Base-by-base conservation (phyloP, 257 asterid species). In the Linaria vulgaris region DNA sequence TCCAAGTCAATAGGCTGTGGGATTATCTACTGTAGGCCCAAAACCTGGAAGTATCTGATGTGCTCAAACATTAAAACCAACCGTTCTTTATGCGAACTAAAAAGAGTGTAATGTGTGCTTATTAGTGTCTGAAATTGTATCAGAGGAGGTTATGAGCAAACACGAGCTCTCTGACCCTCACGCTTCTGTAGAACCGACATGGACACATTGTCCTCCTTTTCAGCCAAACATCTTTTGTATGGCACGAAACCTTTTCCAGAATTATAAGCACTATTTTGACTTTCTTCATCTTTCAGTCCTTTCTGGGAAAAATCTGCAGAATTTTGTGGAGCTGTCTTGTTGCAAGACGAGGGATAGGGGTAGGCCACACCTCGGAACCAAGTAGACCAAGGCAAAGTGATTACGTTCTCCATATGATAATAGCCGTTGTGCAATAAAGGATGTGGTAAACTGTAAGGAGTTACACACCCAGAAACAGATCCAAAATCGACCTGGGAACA, bases 171-270 rank as follows among this genome's bases (percentile, higher is more conserved):
- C 48, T 57, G 94, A 38, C 85, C 72, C 74, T 72, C 80, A 34
- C 75, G 63, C 43, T 77, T 80, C 65, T 84, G 83, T 59, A 82
- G 44, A 23, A 71, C 76, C 27, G 76, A 74, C 12, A 74, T 54
- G 16, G 84, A 72, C n/a, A 82, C 69, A 21, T 80, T 62, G 17
- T 66, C 77, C 13, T 85, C 85, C 67, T 86, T 76, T 79, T 82
- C 84, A 1, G 85, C 72, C 57, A 79, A 63, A 64, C 94, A 86
- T 61, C 88, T 62, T 59, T 88, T 84, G 69, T 84, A 86, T 4
- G 96, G 96, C 15, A 76, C 80, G 66, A 86, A 88, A 31, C 94
- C 96, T 75, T 74, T 86, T 19, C 56, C 63, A 15, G 63, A 23
- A 30, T 27, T 63, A 2, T 59, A 41, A 16, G 22, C 66, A 23